Base-by-base conservation (phyloP, 2,329 filamentous ascomycete genomes). In the Neofusicoccum parvum region DNA sequence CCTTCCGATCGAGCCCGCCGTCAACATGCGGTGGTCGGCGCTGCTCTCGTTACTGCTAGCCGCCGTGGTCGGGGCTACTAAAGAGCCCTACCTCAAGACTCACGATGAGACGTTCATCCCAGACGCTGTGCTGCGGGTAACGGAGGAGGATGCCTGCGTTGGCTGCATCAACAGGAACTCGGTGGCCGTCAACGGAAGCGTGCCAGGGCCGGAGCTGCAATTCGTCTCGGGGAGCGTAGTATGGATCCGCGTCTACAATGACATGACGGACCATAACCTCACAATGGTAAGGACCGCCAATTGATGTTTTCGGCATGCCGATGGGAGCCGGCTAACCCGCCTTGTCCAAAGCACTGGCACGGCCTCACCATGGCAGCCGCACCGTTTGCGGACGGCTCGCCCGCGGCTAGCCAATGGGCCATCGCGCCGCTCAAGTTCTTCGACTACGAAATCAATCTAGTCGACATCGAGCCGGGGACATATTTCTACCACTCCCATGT, bases 401-500 rank as follows among this genome's bases (percentile, higher is more conserved):
- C 87, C 0, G 74, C 80, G 36, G 87, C 85, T 1, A 82, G 83
- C 17, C 88, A 90, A 69, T 91, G 88, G 88, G 87, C 88, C 0
- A 89, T 90, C 43, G 82, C 86, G 0, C 81, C 87, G 0, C 75
- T 79, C 0, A 81, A 86, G 66, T 90, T 85, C 75, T 90, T 90
- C 73, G 88, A 90, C 76, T 90, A 90, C 71, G 87, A 90, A 70
- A 76, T 90, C 3, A 80, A 80, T 15, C 82, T 86, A 0, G 74
- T 83, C 3, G 49, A 72, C 1, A 83, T 82, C 5, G 82, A 86
- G 63, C 83, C 86, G 0, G 88, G 88, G 4, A 87, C 87, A 0
- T 90, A 89, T 71, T 90, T 88, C 72, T 90, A 90, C 70, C 88
- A 90, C 71, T 89, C 87, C 0, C 88, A 90, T 67, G 80, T 90